Evolutionary conservation across 177 flowering plant species (phyloP), one percentile per base, ranked within the genome.

Genomic region (Tripterygium wilfordii): DNA sequence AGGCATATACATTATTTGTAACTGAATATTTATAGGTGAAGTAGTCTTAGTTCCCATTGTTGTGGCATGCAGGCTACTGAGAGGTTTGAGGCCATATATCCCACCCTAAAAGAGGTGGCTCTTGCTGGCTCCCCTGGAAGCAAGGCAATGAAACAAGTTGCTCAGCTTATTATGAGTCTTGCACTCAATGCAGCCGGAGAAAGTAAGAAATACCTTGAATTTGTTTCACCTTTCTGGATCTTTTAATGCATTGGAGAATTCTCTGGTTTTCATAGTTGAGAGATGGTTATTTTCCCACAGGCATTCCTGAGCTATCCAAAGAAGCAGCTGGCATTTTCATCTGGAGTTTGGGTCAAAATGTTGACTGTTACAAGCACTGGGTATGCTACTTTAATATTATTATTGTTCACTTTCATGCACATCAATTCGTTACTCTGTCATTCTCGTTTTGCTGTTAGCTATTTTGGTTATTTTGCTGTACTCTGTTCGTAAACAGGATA

Each of bases 31-130:
- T n/a, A 26, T 36, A 6, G 19, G 39, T 33, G 16, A 4, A 22
- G 24, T 32, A 36, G 10, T 31, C 17, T 20, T 37, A 27, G n/a
- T 29, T 32, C 23, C 22, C 32, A 31, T 30, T 18, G 12, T n/a
- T 19, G n/a, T n/a, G n/a, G n/a, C n/a, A 18, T 69, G 57, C 64
- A 92, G 98, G 97, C 96, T 32, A 86, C 96, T 46, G 98, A 92
- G 57, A 86, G 98, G 68, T 89, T 92, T 64, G 94, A 82, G 64
- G 87, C 87, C 13, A 61, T 80, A 25, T 92, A 92, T 61, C 95
- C 97, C 22, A 66, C 67, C 42, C 69, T 89, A 5, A 86, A 79
- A 52, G 95, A 84, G 58, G 77, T 92, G 45, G 82, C 97, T 49
- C 83, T 89, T 54, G 81, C 89, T 64, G 96, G 97, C 32, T 27